Base-by-base conservation (phyloP, 495 filamentous ascomycete species). In the Aspergillus baeticus region DNA sequence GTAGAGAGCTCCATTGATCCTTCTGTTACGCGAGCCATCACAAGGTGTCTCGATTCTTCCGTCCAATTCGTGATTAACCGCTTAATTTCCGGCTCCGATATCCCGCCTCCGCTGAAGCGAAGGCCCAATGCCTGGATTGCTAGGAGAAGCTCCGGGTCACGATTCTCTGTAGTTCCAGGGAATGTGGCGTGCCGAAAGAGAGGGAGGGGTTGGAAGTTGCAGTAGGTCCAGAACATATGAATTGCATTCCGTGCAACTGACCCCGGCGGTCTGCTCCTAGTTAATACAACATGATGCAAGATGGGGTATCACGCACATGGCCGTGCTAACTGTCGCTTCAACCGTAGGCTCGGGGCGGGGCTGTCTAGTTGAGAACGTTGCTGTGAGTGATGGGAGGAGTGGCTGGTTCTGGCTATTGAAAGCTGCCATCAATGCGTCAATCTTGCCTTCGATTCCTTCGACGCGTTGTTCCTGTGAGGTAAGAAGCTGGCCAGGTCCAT, bases 81-180 rank as follows among this genome's bases (percentile, higher is more conserved):
- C 15, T 38, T 34, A 6, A 38, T 47, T 55, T 31, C 33, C n/a
- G 31, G 18, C 3, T 55, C 52, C 18, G 42, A 31, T 1, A 55
- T 39, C 3, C 52, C 52, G 2, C 10, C 26, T 11, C 52, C 42
- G 7, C 34, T 55, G 21, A 55, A 55, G 0, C 52, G 52, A 11
- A 55, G 52, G 5, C 52, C 52, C 34, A 55, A 31, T 7, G 52
- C 52, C 47, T 55, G 33, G 2, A 55, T 55, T 15, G 52, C 52
- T n/a, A 55, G 29, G n/a, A 55, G 33, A 22, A 55, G 52, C 20
- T 55, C 52, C 11, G 43, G 33, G 33, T 48, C 43, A 10, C 52
- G 52, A 14, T n/a, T 38, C 10, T 39, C 52, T 13, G 1, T 39
- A 7, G 31, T 17, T 34, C 10, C 1, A 10, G 36, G 22, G 22